Evolutionary conservation across 768 basidiomycete species (phyloP).

Genomic region (Phlebiopsis flavidoalba): DNA sequence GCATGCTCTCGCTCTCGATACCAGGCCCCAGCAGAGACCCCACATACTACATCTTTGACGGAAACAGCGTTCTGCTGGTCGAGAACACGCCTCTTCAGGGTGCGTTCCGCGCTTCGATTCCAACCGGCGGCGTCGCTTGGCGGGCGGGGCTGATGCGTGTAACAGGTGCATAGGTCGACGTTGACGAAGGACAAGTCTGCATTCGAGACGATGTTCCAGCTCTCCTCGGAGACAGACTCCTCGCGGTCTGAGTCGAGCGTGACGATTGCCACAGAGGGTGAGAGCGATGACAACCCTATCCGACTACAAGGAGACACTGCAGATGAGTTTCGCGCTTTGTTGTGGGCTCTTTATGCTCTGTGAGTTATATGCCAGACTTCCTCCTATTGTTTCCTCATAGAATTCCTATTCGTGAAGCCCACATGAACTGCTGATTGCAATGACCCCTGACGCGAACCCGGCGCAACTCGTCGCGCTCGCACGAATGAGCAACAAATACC

Average conservation of each 20-base stretch:
- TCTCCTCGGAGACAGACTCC: conserved; percentile 22
- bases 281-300: conserved; percentile 31
- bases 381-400: background rate
- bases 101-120: conserved; percentile 27
- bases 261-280: conserved; percentile 19
- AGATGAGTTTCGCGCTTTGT: conserved; percentile 33
- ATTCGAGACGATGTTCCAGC: conserved; percentile 28
- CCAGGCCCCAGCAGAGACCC: conserved; percentile 25
- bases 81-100: conserved; percentile 66
- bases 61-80: conserved; percentile 62
- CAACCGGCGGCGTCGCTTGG: background rate
- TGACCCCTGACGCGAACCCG: conserved; percentile 37
- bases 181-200: conserved; percentile 18
- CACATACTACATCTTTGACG: conserved; percentile 59
- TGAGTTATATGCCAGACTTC: conserved; percentile 19
- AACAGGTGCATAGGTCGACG: conserved; percentile 13
- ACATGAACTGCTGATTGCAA: conserved; percentile 40
- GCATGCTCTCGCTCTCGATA: conserved; percentile 27
- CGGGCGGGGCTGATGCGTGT: background rate
- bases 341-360: conserved; percentile 36
- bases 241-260: conserved; percentile 20
- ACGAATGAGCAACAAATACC: conserved; percentile 44
- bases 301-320: conserved; percentile 32
- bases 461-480: conserved; percentile 42
- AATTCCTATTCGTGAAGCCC: conserved; percentile 26